These are phyloP conservation scores for Curvularia lunata DNA, from an alignment of 2,329 filamentous ascomycete species.

Conservation along the genomic window DNA sequence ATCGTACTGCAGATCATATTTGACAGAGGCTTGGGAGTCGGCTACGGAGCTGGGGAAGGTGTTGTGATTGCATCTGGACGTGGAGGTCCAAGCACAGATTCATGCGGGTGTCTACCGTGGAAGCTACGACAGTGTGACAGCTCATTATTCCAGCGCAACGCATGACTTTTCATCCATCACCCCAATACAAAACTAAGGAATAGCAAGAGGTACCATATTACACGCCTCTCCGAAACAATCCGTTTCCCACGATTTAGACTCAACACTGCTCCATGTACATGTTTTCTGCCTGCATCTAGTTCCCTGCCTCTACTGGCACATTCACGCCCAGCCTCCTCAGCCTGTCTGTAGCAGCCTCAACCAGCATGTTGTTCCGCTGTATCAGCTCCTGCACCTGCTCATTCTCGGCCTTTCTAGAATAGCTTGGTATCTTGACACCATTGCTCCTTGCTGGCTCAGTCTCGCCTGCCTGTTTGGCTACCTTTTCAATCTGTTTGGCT, in stretches of 20 bases:
- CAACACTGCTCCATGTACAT: not conserved
- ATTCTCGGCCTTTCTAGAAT: constrained; percentile 44
- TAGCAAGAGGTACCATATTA: not conserved
- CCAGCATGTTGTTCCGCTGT: constrained; percentile 41
- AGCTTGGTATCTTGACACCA: constrained; percentile 40
- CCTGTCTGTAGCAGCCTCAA: constrained; percentile 42
- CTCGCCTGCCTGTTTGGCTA: constrained; percentile 19
- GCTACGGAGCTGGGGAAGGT: not conserved
- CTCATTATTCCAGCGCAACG: not conserved
- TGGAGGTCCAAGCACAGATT: not conserved
- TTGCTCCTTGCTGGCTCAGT: constrained; percentile 18
- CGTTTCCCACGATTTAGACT: not conserved
- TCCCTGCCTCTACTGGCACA: constrained; percentile 23
- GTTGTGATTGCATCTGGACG: not conserved
- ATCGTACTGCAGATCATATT: constrained; percentile 2
- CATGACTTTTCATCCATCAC: not conserved
- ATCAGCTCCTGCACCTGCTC: constrained; percentile 44
- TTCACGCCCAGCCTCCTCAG: constrained; percentile 38
- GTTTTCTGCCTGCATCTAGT: not conserved
- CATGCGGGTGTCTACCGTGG: not conserved
- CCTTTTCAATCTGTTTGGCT: constrained; percentile 34
- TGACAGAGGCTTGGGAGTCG: not conserved
- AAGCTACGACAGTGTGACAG: not conserved
- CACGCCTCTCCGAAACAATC: not conserved
- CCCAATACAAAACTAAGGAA: not conserved